Base-by-base conservation (phyloP, 345 rosid genomes). In the Eucalyptus brandiana region DNA sequence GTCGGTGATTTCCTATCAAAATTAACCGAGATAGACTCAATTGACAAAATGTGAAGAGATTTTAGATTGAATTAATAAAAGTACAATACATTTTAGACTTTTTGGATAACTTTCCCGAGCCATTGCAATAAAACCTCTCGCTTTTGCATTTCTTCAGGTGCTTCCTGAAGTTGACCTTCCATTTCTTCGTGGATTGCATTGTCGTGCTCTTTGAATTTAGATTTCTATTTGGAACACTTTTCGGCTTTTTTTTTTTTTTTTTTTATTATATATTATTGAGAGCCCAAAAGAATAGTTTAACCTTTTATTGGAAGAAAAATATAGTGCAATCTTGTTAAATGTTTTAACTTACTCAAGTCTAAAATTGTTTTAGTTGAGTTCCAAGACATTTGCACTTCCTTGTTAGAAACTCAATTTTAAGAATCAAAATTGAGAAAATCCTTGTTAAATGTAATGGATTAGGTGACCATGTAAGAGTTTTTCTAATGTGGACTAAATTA, bases 1-100 rank as follows among this genome's bases (percentile, higher is more conserved):
- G 3, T 60, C 3, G 1, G 7, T 1, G 7, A 26, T 28, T 60
- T 60, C 1, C 1, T 0, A 13, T 56, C 3, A 56, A 56, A 56
- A 56, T 56, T 24, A 24, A 4, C 3, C 1, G n/a, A 9, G 6
- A 56, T 23, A 1, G 3, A 56, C 13, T 56, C 12, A 56, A 56
- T 56, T 24, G 13, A 4, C 5, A 56, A 56, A 56, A 56, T 9
- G 3, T 56, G 30, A 23, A 56, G 28, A 56, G 0, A 56, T 23
- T 56, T 56, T 1, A 3, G 0, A 56, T 9, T 9, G 13, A 23
- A 56, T 56, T 56, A 13, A 23, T 23, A 24, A 24, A 23, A 56
- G 6, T 56, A 23, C 4, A 56, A 56, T 56, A 56, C 4, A 56
- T 23, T 56, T 56, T 23, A 23, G 6, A 56, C 12, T 24, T 56